A percentile compares a stretch with the other conserved stretches of the same genome.
Evolutionary conservation across 1,284 basidiomycete genomes (phyloP).

Genomic region (Inonotus obliquus): DNA sequence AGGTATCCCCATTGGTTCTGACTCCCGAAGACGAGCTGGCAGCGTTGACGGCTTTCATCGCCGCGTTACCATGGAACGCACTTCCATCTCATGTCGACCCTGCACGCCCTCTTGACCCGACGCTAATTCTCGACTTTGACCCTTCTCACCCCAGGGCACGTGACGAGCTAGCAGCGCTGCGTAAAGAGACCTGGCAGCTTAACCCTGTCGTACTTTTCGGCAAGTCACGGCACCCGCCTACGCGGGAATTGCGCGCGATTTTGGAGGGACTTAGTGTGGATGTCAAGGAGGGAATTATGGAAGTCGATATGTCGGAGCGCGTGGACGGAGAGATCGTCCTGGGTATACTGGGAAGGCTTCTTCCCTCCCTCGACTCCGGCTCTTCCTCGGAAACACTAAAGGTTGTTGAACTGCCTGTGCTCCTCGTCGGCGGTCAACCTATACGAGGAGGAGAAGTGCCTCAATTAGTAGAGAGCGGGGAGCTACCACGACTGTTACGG

Average conservation of each 20-base stretch:
- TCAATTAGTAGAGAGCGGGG: slow-evolving; percentile 43
- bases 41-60: slow-evolving; percentile 73
- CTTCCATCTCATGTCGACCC: slow-evolving; percentile 70
- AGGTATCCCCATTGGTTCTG: slow-evolving; percentile 38
- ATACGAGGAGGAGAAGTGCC: slow-evolving; percentile 33
- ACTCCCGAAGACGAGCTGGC: slow-evolving; percentile 66
- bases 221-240: slow-evolving; percentile 41
- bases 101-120: slow-evolving; percentile 62
- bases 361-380: background rate
- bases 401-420: slow-evolving; percentile 56
- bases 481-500: slow-evolving; percentile 49
- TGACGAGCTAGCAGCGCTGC: slow-evolving; percentile 50
- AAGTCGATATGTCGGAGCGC: background rate
- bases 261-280: background rate
- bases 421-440: slow-evolving; percentile 63
- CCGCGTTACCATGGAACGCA: slow-evolving; percentile 73
- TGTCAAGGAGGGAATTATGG: background rate
- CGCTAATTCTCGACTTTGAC: slow-evolving; percentile 81
- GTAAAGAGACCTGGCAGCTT: slow-evolving; percentile 60
- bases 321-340: slow-evolving; percentile 41
- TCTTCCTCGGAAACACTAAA: slow-evolving; percentile 32
- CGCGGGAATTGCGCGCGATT: background rate
- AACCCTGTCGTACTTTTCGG: slow-evolving; percentile 78
- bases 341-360: slow-evolving; percentile 48
- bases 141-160: slow-evolving; percentile 25